Evolutionary conservation across 805 yeast genomes (phyloP), one percentile per base, ranked within the genome.

Genomic region (Nakazawaea laoshanensis): DNA sequence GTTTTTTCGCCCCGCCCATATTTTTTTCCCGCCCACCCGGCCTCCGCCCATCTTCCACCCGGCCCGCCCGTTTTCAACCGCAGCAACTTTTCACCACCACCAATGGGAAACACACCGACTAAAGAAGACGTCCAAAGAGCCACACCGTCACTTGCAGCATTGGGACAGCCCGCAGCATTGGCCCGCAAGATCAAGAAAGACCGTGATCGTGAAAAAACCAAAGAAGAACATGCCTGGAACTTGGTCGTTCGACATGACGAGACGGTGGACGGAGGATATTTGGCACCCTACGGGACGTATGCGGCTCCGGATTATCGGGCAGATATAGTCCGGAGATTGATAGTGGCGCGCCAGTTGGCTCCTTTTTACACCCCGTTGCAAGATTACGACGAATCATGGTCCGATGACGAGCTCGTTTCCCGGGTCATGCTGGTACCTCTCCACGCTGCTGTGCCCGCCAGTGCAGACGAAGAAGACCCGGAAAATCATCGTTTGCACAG

Each of bases 361-460:
- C 97, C 98, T 2, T 89, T 92, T 52, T 92, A 73, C 52, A 79
- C 87, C 2, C 97, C 96, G 0, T 59, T 89, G 31, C 85, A 85
- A 47, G 95, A 86, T 48, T 81, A 67, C 48, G 79, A 83, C 37
- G 72, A 65, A 10, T 42, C 55, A 18, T 84, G 95, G 95, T 55
- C 74, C 3, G 85, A 79, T 43, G 70, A 70, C 3, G 83, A 84
- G 52, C 53, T 92, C 13, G 47, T 79, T 28, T 64, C 63, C 10
- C 52, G 68, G 22, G 51, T 81, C 13, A 59, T 58, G 27, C 69
- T 70, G 15, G 49, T 70, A 16, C 62, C 74, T 9, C 55, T 83
- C 31, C 88, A 81, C 56, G 70, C 77, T 2, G 55, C 70, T 1
- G 57, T 64, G 9, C 40, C 51, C 15, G 67, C 64, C 18, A 58